Conservation (phyloP, 176 grass and related monocot species). For the Areca catechu region DNA sequence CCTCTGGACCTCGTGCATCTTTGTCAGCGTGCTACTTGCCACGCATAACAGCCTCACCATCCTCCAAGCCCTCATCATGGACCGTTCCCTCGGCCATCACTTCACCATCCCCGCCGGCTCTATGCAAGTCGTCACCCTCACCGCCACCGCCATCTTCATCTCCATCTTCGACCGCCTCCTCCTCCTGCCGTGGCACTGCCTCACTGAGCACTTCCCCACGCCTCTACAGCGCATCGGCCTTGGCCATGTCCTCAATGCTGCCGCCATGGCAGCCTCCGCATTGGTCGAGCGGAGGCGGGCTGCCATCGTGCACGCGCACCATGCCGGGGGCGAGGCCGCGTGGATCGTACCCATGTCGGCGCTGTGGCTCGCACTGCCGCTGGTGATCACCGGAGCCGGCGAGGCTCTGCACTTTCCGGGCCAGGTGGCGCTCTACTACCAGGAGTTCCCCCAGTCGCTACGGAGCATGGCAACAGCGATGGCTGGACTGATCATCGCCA, state of each 20-base stretch:
- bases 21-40: constrained; percentile 20
- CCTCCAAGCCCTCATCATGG: constrained; percentile 32
- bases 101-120: constrained; percentile 24
- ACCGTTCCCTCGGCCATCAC: constrained; percentile 11
- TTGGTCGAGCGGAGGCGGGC: constrained; percentile 26
- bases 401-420: constrained; percentile 30
- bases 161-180: constrained; percentile 13
- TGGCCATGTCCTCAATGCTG: constrained; percentile 20
- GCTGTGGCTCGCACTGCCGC: constrained; percentile 18
- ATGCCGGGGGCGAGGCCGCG: neutral
- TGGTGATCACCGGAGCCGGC: constrained; percentile 9
- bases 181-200: neutral
- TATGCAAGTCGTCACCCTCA: constrained; percentile 1
- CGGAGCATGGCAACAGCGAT: constrained; percentile 31
- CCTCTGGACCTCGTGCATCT: constrained; percentile 23
- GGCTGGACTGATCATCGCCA: constrained; percentile 15
- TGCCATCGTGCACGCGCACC: neutral
- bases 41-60: constrained; percentile 16
- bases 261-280: constrained; percentile 15
- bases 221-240: constrained; percentile 16
- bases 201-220: neutral
- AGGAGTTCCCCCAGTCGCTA: constrained; percentile 21
- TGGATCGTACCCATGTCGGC: constrained; percentile 21
- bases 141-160: neutral
- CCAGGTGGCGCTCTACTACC: constrained; percentile 19